Evolutionary conservation across 2,329 filamentous ascomycete genomes (phyloP).

Genomic region (Epichloe baconii): DNA sequence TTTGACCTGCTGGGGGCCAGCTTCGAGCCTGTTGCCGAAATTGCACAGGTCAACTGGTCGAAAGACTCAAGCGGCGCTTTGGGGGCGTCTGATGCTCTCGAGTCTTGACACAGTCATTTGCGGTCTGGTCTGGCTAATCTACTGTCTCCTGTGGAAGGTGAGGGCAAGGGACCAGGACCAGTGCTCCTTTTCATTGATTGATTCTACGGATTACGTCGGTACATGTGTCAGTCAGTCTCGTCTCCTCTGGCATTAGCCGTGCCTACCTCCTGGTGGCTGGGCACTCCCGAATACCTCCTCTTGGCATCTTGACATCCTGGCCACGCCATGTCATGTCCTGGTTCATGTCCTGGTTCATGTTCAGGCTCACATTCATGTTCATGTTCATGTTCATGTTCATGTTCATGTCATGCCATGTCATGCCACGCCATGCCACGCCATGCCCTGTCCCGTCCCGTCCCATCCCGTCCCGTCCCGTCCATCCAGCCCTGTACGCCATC

Average conservation of each 20-base stretch:
- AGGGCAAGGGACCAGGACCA: not conserved
- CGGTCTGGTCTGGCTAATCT: too few relatives aligned
- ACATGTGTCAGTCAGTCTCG: too few relatives aligned
- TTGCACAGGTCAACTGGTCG: too few relatives aligned
- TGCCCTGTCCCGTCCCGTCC: not conserved
- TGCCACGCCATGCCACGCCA: not conserved
- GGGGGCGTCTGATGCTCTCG: too few relatives aligned
- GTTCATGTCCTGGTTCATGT: not conserved
- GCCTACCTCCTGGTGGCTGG: not conserved
- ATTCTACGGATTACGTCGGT: too few relatives aligned
- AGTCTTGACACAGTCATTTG: too few relatives aligned
- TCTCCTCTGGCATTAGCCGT: not conserved
- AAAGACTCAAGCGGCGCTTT: too few relatives aligned
- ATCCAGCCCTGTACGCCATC: not conserved
- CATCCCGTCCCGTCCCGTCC: not conserved
- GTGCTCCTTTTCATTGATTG: too few relatives aligned
- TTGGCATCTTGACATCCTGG: too few relatives aligned
- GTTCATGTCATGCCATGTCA: not conserved
- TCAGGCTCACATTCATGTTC: not conserved
- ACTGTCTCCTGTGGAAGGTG: not conserved
- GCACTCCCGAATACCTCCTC: not conserved
- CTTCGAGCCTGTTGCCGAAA: too few relatives aligned
- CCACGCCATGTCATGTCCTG: not conserved
- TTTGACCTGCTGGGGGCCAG: too few relatives aligned
- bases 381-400: not conserved